Evolutionary conservation across 768 basidiomycete species (phyloP).

Genomic region (Trametes cingulata): DNA sequence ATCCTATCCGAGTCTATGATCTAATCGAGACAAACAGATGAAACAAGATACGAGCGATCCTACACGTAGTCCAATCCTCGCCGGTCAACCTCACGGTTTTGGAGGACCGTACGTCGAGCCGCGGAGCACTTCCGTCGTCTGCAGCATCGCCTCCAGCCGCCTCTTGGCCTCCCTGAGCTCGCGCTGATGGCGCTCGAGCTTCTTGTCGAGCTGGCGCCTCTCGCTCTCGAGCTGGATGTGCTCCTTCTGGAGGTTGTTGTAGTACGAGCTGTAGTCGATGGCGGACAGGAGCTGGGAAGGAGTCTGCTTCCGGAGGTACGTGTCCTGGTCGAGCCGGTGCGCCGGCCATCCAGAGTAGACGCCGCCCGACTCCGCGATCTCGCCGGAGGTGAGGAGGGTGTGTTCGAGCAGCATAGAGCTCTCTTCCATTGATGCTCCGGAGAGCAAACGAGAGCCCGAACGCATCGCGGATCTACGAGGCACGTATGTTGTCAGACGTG

Average conservation of each 20-base stretch:
- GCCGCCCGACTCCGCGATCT: conserved; percentile 44
- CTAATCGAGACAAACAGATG: neutral
- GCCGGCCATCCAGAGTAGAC: conserved; percentile 52
- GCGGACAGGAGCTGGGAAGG: conserved; percentile 8
- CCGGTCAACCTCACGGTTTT: neutral
- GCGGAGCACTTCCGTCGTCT: conserved; percentile 8
- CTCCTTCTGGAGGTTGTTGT: conserved; percentile 16
- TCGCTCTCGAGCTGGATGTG: conserved; percentile 14
- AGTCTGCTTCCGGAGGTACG: conserved; percentile 10
- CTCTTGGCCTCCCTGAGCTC: conserved; percentile 14
- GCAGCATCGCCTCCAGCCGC: conserved; percentile 15
- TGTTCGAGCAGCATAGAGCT: conserved; percentile 51
- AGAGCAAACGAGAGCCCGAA: conserved; percentile 47
- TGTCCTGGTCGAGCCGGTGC: conserved; percentile 28
- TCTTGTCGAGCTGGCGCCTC: conserved; percentile 11
- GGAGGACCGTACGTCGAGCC: conserved; percentile 4
- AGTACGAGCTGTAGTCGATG: conserved; percentile 10
- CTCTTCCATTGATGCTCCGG: conserved; percentile 53
- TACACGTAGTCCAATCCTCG: neutral
- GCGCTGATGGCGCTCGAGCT: conserved; percentile 12
- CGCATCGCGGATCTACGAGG: conserved; percentile 43
- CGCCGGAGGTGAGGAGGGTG: conserved; percentile 48
- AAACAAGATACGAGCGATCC: neutral
- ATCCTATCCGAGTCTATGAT: neutral
- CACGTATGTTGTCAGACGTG: neutral